phyloP scores from a whole-genome alignment of 768 basidiomycete genomes.

The Calocybe indica region DNA sequence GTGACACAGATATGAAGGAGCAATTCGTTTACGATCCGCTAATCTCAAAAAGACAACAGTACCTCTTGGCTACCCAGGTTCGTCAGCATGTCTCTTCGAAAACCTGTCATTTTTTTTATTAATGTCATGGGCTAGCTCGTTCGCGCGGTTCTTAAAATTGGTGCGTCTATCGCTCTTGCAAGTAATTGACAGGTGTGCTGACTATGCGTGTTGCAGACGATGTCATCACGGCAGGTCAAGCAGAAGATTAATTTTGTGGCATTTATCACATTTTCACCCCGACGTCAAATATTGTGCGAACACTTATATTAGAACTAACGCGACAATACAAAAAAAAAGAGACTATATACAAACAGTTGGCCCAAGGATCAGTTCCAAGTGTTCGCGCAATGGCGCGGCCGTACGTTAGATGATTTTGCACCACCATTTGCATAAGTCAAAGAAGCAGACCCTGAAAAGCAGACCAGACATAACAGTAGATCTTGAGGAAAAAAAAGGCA shows the following conservation, averaged over 20 bases:
- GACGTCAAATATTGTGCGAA: no score
- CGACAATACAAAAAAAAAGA: no score
- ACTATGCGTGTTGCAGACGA: constrained; percentile 45
- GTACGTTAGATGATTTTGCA: no score
- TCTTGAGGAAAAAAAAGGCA: no score
- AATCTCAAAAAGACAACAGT: constrained; percentile 96
- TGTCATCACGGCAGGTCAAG: constrained; percentile 68
- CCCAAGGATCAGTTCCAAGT: no score
- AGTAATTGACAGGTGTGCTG: background rate
- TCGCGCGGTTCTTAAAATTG: constrained; percentile 83
- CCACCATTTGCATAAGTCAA: no score
- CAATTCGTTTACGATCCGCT: constrained; percentile 97
- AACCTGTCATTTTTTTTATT: background rate
- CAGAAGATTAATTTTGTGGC: constrained; percentile 45
- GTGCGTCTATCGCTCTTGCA: constrained; percentile 31
- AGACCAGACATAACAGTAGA: no score
- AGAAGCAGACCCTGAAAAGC: no score
- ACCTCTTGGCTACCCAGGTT: constrained; percentile 93
- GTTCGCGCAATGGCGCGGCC: no score
- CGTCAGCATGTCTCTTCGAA: constrained; percentile 12
- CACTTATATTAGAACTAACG: no score
- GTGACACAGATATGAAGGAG: constrained; percentile 82
- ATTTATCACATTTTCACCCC: no score
- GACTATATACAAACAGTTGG: no score
- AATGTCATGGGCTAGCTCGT: constrained; percentile 47